Percentiles rank a stretch among this genome's conserved stretches.
Evolutionary conservation across 2,329 filamentous ascomycete genomes (phyloP).

Genomic region (Fusarium illudens): DNA sequence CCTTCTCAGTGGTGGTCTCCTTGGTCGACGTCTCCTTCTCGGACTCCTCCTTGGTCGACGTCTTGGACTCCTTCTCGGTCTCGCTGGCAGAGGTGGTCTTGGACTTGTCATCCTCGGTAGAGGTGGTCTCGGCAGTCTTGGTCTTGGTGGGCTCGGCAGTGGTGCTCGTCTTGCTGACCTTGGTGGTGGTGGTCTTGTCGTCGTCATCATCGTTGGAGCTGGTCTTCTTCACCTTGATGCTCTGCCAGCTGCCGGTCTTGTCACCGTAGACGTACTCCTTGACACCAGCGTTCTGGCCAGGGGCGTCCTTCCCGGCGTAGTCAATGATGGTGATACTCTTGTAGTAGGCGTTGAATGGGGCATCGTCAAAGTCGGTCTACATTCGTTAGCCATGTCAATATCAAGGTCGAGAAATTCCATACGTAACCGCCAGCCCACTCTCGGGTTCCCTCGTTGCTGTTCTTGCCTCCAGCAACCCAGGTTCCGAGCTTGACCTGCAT

Average conservation of each 20-base stretch:
- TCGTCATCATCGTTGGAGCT: conserved; percentile 39
- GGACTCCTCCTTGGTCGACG: conserved; percentile 16
- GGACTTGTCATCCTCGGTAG: conserved; percentile 18
- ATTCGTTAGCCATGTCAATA: background rate
- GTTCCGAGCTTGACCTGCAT: conserved; percentile 75
- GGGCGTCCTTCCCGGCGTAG: conserved; percentile 59
- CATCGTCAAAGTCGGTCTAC: conserved; percentile 61
- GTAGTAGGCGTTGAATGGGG: conserved; percentile 65
- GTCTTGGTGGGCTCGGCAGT: conserved; percentile 1
- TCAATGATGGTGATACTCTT: conserved; percentile 63
- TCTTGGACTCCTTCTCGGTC: conserved; percentile 20
- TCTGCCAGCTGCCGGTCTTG: conserved; percentile 58
- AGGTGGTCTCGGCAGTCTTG: conserved; percentile 21
- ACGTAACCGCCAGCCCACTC: conserved; percentile 69
- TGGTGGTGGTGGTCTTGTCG: conserved; percentile 30
- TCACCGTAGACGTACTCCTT: conserved; percentile 63
- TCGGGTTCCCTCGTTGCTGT: conserved; percentile 75
- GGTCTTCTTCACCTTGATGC: conserved; percentile 60
- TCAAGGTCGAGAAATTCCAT: background rate
- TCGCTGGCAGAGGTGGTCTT: conserved; percentile 23
- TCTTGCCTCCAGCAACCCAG: conserved; percentile 68
- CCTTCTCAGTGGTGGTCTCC: conserved; percentile 14
- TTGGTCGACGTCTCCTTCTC: conserved; percentile 21
- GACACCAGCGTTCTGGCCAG: conserved; percentile 49
- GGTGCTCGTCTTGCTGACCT: conserved; percentile 20